Conservation (phyloP, 1,139 yeast species). For the Geotrichum cucujoidarum region DNA sequence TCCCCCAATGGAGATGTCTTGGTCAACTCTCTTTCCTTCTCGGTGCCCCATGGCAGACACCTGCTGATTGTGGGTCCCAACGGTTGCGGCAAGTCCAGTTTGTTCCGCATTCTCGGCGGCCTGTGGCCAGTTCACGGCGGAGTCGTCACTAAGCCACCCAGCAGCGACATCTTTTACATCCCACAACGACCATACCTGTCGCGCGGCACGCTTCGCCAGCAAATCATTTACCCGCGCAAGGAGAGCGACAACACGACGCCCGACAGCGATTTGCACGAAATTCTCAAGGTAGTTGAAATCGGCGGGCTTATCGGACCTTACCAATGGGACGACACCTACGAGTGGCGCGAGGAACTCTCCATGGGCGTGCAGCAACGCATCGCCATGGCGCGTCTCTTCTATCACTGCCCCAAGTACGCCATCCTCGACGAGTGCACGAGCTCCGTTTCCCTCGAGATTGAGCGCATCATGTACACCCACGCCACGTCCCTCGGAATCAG, state of each 20-base stretch:
- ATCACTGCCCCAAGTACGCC: conserved; percentile 88
- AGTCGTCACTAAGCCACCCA: conserved; percentile 60
- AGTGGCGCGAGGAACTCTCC: conserved; percentile 86
- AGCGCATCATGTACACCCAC: conserved; percentile 79
- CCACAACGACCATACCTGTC: conserved; percentile 91
- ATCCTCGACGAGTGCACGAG: conserved; percentile 95
- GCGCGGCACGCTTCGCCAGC: conserved; percentile 72
- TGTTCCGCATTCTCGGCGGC: conserved; percentile 86
- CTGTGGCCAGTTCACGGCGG: conserved; percentile 76
- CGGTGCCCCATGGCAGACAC: conserved; percentile 77
- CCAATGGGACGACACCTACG: conserved; percentile 57
- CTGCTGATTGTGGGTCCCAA: conserved; percentile 90
- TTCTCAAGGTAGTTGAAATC: conserved; percentile 45
- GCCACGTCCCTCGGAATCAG: conserved; percentile 81
- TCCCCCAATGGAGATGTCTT: conserved; percentile 82
- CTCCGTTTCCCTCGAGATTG: conserved; percentile 87
- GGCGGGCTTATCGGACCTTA: conserved; percentile 32
- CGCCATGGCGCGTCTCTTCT: conserved; percentile 89
- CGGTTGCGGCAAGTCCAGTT: conserved; percentile 91
- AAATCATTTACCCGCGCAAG: conserved; percentile 80
- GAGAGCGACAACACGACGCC: conserved; percentile 54
- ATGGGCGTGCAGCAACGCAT: conserved; percentile 90
- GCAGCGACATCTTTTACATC: conserved; percentile 71
- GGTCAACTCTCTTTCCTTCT: conserved; percentile 61
- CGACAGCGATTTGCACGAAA: conserved; percentile 59